phyloP scores from a whole-genome alignment of 192 early-diverging fungal species.

The Linnemannia exigua region DNA sequence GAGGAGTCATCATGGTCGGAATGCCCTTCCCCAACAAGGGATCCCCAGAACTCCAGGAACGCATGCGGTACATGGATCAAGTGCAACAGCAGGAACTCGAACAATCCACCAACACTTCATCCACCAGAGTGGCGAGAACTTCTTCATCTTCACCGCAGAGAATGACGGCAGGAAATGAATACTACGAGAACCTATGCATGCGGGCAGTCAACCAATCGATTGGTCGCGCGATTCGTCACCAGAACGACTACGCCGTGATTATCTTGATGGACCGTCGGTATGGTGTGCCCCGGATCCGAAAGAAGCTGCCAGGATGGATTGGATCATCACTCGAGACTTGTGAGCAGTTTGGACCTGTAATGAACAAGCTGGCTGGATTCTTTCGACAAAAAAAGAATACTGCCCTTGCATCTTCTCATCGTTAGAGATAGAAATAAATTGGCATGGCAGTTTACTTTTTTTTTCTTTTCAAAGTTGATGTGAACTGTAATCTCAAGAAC shows the following conservation, averaged over 20 bases:
- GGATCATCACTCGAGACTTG: conserved; percentile 62
- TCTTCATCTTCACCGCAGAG: conserved; percentile 13
- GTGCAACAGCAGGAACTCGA: conserved; percentile 29
- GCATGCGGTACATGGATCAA: conserved; percentile 75
- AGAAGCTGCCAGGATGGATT: conserved; percentile 87
- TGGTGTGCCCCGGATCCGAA: conserved; percentile 57
- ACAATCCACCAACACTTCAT: not conserved
- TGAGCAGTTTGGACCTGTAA: conserved; percentile 62
- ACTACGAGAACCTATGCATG: conserved; percentile 95
- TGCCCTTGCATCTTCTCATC: not conserved
- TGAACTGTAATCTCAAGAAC: no score
- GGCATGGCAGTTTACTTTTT: not conserved
- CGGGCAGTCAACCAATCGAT: conserved; percentile 86
- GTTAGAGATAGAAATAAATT: not conserved
- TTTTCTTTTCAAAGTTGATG: no score
- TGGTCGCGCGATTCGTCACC: conserved; percentile 94
- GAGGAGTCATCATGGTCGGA: conserved; percentile 90
- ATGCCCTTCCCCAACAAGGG: conserved; percentile 87
- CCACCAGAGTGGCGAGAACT: not conserved
- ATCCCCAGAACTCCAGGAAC: conserved; percentile 83
- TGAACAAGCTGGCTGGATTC: conserved; percentile 61
- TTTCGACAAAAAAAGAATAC: conserved; percentile 46
- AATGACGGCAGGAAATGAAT: conserved; percentile 69
- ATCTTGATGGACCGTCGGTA: conserved; percentile 86
- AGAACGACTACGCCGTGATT: conserved; percentile 88